Evolutionary conservation across 2,329 filamentous ascomycete species (phyloP).

Genomic region (Verticillium nonalfalfae): DNA sequence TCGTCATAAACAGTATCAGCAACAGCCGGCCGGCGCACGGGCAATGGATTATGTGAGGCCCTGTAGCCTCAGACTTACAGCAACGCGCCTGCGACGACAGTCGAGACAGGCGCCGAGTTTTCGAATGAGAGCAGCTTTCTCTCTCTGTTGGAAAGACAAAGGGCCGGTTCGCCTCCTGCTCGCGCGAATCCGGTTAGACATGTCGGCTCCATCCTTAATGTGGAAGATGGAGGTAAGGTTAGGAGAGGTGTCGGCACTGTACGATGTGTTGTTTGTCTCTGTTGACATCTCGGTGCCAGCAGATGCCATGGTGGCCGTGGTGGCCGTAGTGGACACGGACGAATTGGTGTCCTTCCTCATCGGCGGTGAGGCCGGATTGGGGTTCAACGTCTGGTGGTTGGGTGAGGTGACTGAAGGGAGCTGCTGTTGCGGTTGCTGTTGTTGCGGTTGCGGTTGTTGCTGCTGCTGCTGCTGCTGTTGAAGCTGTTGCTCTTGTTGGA

Average conservation of each 20-base stretch:
- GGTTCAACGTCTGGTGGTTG: slow-evolving; percentile 8
- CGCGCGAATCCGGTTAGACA: slow-evolving; percentile 45
- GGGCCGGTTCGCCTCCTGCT: slow-evolving; percentile 54
- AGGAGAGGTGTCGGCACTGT: slow-evolving; percentile 47
- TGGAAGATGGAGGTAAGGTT: slow-evolving; percentile 45
- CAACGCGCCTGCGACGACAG: slow-evolving; percentile 50
- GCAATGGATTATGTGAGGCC: neutral
- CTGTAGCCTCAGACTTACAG: slow-evolving; percentile 37
- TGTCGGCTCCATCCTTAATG: slow-evolving; percentile 47
- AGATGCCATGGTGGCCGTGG: slow-evolving; percentile 36
- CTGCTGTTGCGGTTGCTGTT: slow-evolving; percentile 6
- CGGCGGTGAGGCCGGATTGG: slow-evolving; percentile 20
- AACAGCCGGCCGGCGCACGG: slow-evolving; percentile 8
- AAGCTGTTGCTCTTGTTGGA: slow-evolving; percentile 15
- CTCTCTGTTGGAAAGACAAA: slow-evolving; percentile 50
- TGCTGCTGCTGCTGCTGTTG: slow-evolving; percentile 13
- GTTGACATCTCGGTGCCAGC: slow-evolving; percentile 28
- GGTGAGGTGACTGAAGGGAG: slow-evolving; percentile 10
- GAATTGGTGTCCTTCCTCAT: slow-evolving; percentile 44
- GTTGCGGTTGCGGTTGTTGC: slow-evolving; percentile 7
- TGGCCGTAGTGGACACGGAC: slow-evolving; percentile 45
- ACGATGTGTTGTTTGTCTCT: slow-evolving; percentile 44
- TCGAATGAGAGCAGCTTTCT: slow-evolving; percentile 52
- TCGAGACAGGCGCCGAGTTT: slow-evolving; percentile 53
- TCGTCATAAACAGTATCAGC: neutral